Conservation (phyloP, 2,329 filamentous ascomycete species). For the Kalaharituber pfeilii region DNA sequence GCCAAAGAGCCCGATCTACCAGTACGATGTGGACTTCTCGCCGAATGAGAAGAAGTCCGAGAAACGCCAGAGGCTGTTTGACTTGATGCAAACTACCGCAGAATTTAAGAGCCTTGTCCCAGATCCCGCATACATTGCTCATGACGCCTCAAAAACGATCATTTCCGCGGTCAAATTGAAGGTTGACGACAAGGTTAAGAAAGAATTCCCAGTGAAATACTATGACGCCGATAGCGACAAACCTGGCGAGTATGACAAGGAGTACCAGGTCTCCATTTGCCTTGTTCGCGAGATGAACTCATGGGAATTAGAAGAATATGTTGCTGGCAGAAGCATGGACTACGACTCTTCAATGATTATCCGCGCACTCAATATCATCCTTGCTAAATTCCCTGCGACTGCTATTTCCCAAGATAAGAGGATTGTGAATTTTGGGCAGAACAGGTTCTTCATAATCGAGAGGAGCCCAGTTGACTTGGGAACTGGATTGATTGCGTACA, state of each 20-base stretch:
- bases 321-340: conserved; percentile 32
- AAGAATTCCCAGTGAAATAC: conserved; percentile 25
- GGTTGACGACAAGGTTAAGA: conserved; percentile 9
- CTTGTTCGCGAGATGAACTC: background rate
- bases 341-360: conserved; percentile 26
- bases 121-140: conserved; percentile 25
- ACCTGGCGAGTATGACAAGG: conserved; percentile 9
- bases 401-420: conserved; percentile 16
- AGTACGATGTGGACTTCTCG: conserved; percentile 29
- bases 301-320: conserved; percentile 31
- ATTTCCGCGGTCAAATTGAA: conserved; percentile 25
- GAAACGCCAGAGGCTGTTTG: conserved; percentile 34
- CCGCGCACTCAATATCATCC: conserved; percentile 41
- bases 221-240: conserved; percentile 27
- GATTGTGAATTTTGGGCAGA: conserved; percentile 35
- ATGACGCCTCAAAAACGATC: conserved; percentile 29
- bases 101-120: conserved; percentile 23
- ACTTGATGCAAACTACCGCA: conserved; percentile 29
- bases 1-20: conserved; percentile 26
- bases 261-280: conserved; percentile 5
- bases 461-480: conserved; percentile 30
- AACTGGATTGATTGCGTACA: conserved; percentile 37
- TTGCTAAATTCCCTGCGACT: conserved; percentile 34
- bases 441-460: conserved; percentile 34
- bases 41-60: conserved; percentile 26